Evolutionary conservation across 306 rosid genomes (phyloP), one percentile per base, ranked within the genome.

Genomic region (Myrica gale): DNA sequence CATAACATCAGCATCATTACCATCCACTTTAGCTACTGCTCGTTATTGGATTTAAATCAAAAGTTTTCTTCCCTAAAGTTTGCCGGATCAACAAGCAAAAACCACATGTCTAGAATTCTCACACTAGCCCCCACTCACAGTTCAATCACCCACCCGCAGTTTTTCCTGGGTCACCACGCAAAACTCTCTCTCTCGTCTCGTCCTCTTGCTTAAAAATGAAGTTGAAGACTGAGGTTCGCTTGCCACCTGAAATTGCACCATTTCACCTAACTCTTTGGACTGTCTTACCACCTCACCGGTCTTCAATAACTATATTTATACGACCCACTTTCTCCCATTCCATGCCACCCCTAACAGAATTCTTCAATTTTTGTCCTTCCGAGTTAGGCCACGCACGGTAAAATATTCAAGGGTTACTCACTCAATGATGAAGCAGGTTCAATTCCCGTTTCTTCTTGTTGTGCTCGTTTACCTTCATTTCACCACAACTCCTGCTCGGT

Each of bases 241-340:
- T 80, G 12, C 83, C 80, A 88, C 90, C 89, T 81, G 80, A 84
- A 75, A 78, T 77, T 60, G 69, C 84, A 69, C 84, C 93, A 74
- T 74, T 81, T 87, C 84, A 91, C 93, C 92, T 69, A 91, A 81
- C 82, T 57, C 72, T 70, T 48, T 79, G 66, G 37, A 58, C 43
- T 80, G 72, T 68, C 52, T 39, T 77, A 55, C 76, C 52, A 75
- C 66, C 20, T 77, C 77, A 43, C 73, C 68, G 37, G 37, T 74
- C 86, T 20, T 69, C 51, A 42, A 9, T 41, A 41, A 9, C 16
- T 16, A 44, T n/a, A 32, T 47, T 41, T 65, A 53, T 48, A 32
- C 52, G 81, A 16, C 42, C 60, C 5, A 32, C n/a, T 41, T 76
- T 54, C 15, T 68, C 70, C 72, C 61, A 76, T 60, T 67, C 71